phyloP scores from a whole-genome alignment of 2,329 filamentous ascomycete species.

The Dothistroma pini region DNA sequence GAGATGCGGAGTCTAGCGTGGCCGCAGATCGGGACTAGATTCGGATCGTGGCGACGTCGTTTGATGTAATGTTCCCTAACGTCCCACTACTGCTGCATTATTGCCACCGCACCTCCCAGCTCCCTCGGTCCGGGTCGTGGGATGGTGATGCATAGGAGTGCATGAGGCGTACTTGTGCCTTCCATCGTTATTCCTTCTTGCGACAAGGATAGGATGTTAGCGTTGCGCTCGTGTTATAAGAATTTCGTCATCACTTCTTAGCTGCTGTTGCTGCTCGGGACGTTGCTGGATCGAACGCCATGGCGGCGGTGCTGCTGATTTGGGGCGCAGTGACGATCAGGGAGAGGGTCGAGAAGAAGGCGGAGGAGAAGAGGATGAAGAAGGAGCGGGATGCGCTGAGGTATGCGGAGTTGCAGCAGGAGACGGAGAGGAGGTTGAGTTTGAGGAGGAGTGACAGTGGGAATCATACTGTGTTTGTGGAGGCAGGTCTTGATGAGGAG shows the following conservation, averaged over 20 bases:
- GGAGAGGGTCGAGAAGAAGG: constrained; percentile 23
- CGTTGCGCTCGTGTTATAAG: not conserved
- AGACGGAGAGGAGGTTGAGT: constrained; percentile 23
- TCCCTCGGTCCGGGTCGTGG: not conserved
- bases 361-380: constrained; percentile 24
- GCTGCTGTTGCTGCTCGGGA: not conserved
- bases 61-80: not conserved
- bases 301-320: constrained; percentile 30
- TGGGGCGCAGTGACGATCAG: constrained; percentile 22
- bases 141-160: not conserved
- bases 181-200: too few species aligned
- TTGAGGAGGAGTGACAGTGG: constrained; percentile 1
- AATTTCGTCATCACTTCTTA: not conserved
- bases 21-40: not conserved
- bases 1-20: not conserved
- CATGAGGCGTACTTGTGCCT: too few species aligned
- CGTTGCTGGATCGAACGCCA: constrained; percentile 5
- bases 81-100: not conserved
- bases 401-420: constrained; percentile 24
- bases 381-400: constrained; percentile 21
- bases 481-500: constrained; percentile 6
- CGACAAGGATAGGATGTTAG: too few species aligned
- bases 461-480: constrained; percentile 9
- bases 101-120: not conserved
- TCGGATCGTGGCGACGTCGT: not conserved